Evolutionary conservation across 83 land plant species (phyloP).

Genomic region (Thuja plicata): DNA sequence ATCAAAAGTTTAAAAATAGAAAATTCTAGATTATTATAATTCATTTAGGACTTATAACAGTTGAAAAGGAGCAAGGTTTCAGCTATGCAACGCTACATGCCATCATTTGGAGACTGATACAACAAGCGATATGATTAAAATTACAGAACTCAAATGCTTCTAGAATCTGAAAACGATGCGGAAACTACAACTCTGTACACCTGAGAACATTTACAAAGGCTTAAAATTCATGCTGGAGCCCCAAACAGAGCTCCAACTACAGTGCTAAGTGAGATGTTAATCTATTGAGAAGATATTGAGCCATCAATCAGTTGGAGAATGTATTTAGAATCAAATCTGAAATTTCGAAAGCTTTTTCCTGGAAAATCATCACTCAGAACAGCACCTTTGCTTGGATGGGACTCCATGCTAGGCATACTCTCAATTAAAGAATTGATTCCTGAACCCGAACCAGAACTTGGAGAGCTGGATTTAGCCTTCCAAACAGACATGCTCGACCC

Average conservation of each 20-base stretch:
- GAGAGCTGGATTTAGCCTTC: conserved; percentile 55
- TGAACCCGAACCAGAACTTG: conserved; percentile 18
- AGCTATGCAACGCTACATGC: neutral
- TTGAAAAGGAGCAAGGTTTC: neutral
- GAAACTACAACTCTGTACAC: neutral
- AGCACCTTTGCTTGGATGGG: conserved; percentile 12
- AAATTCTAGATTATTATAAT: neutral
- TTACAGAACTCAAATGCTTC: neutral
- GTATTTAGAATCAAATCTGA: conserved; percentile 51
- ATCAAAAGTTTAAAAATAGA: neutral
- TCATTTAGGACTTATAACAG: neutral
- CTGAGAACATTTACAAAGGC: neutral
- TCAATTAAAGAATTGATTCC: conserved; percentile 26
- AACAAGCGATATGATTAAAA: neutral
- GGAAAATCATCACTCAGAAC: conserved; percentile 27
- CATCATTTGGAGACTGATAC: neutral
- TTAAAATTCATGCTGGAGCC: neutral
- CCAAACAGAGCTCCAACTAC: neutral
- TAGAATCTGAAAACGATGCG: neutral
- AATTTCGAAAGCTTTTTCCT: conserved; percentile 69
- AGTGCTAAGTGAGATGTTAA: neutral
- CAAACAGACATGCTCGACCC: conserved; percentile 41
- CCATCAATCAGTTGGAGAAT: conserved; percentile 19
- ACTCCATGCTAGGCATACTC: conserved; percentile 17
- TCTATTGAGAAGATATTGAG: neutral